These are phyloP conservation scores for Cercophora samala DNA, from an alignment of 495 filamentous ascomycete species.

Conservation along the genomic window DNA sequence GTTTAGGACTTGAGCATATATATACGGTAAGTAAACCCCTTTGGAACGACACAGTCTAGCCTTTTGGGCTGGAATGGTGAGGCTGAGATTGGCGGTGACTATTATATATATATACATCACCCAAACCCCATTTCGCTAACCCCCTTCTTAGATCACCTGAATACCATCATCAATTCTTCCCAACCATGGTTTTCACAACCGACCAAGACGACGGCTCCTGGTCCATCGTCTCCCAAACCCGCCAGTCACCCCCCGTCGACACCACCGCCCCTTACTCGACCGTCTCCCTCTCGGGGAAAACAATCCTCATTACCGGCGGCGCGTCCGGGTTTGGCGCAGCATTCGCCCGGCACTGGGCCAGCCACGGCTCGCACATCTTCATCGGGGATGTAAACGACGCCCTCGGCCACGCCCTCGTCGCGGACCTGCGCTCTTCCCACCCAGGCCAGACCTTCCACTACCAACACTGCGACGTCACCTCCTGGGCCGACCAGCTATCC, in stretches of 20 bases:
- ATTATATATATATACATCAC: not conserved
- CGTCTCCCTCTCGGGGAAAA: conserved; percentile 40
- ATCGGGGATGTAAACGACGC: conserved; percentile 46
- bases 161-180: not conserved
- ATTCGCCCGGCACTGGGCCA: conserved; percentile 45
- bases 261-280: conserved; percentile 36
- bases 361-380: conserved; percentile 43
- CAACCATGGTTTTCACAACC: conserved; percentile 14
- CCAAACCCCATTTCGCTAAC: not conserved
- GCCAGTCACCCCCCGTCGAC: conserved; percentile 39
- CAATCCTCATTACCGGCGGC: conserved; percentile 51
- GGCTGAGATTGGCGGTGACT: too few species aligned
- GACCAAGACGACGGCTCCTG: conserved; percentile 20
- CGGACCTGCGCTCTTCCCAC: conserved; percentile 31
- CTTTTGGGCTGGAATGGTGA: too few species aligned
- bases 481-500: conserved; percentile 57
- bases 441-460: conserved; percentile 44
- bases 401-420: conserved; percentile 37
- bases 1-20: too few species aligned
- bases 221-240: conserved; percentile 22
- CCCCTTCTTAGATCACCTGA: not conserved
- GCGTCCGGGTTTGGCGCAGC: conserved; percentile 53
- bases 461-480: conserved; percentile 50
- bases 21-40: too few species aligned
- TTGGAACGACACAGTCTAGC: too few species aligned